Evolutionary conservation across 2,329 filamentous ascomycete genomes (phyloP).

Genomic region (Calonectria fujianensis): DNA sequence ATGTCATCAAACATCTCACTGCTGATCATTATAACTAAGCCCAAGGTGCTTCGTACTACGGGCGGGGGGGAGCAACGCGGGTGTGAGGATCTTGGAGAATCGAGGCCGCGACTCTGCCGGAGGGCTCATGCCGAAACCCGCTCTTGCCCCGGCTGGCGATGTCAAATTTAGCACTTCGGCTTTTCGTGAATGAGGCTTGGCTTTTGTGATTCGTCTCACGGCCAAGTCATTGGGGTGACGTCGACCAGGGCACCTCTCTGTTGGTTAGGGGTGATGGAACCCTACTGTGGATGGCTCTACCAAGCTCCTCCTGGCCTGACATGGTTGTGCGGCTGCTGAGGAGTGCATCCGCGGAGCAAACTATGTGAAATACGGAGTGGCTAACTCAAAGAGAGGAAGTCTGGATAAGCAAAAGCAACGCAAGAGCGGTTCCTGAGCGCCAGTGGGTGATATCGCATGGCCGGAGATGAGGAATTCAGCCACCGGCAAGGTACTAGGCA

Average conservation of each 20-base stretch:
- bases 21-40: slow-evolving; percentile 26
- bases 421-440: slow-evolving; percentile 7
- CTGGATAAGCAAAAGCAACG: slow-evolving; percentile 18
- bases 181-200: slow-evolving; percentile 39
- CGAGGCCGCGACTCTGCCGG: slow-evolving; percentile 37
- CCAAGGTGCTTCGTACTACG: slow-evolving; percentile 8
- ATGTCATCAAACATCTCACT: slow-evolving; percentile 40
- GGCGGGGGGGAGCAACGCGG: slow-evolving; percentile 18
- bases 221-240: slow-evolving; percentile 42
- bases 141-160: slow-evolving; percentile 45
- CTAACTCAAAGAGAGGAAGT: neutral
- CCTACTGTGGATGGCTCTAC: neutral
- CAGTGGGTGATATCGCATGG: slow-evolving; percentile 26
- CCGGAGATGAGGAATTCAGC: slow-evolving; percentile 36
- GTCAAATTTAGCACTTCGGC: slow-evolving; percentile 54
- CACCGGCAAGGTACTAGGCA: slow-evolving; percentile 19
- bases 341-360: slow-evolving; percentile 4
- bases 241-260: slow-evolving; percentile 38
- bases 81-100: slow-evolving; percentile 38
- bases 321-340: neutral
- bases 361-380: neutral
- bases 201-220: slow-evolving; percentile 34
- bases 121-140: slow-evolving; percentile 46
- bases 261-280: slow-evolving; percentile 34
- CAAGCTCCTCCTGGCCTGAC: neutral